Percentiles rank a stretch among this genome's conserved stretches.
These are phyloP conservation scores for Evernia prunastri DNA, from an alignment of 495 filamentous ascomycete genomes.

Conservation along the genomic window DNA sequence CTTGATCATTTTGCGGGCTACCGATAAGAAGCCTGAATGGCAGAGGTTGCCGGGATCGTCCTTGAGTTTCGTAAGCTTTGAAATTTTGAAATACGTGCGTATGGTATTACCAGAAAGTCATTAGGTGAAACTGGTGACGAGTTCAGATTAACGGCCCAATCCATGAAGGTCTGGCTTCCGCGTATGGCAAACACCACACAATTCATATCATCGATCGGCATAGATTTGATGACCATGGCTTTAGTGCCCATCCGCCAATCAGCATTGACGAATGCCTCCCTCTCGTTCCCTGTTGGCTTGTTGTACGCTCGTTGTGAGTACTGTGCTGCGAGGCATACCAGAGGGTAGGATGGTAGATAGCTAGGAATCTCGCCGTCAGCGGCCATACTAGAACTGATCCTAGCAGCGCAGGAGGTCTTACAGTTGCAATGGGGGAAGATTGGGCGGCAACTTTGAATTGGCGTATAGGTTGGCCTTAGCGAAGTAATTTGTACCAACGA, in stretches of 20 bases:
- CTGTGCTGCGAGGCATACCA: conserved; percentile 66
- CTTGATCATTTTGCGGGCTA: conserved; percentile 66
- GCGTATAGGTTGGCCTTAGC: conserved; percentile 69
- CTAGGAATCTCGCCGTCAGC: conserved; percentile 34
- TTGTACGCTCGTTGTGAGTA: conserved; percentile 66
- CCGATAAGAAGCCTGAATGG: conserved; percentile 69
- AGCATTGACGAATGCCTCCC: conserved; percentile 57
- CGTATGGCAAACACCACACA: conserved; percentile 75
- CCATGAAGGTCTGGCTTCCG: conserved; percentile 69
- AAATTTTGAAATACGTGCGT: not conserved
- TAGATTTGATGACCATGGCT: conserved; percentile 74
- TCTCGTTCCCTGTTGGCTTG: conserved; percentile 51
- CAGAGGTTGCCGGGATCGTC: conserved; percentile 71
- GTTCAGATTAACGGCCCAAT: conserved; percentile 76
- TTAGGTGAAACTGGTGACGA: conserved; percentile 53
- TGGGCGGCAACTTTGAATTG: conserved; percentile 67
- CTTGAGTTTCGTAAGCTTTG: conserved; percentile 27
- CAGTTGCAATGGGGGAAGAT: conserved; percentile 59
- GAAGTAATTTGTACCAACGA: conserved; percentile 53
- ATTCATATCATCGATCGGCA: conserved; percentile 68
- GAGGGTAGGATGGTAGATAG: conserved; percentile 60
- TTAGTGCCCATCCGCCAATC: conserved; percentile 70
- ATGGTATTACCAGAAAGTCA: conserved; percentile 51
- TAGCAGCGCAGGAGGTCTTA: conserved; percentile 34
- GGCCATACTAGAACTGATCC: not conserved